Base-by-base conservation (phyloP, 495 filamentous ascomycete genomes). In the Talaromyces thailandensis region DNA sequence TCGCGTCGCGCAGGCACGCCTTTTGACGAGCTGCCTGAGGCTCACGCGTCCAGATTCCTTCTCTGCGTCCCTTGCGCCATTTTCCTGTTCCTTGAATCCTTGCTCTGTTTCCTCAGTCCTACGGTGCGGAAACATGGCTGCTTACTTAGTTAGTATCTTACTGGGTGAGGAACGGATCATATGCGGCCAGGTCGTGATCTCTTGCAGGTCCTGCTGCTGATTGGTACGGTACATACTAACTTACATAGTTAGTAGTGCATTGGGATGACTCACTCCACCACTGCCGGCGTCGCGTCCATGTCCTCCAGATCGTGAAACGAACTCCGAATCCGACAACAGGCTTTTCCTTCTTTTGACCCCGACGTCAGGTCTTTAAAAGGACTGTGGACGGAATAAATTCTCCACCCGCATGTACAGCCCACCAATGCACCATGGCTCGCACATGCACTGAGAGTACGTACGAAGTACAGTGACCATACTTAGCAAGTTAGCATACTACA, bases 201-300 rank as follows among this genome's bases (percentile, higher is more conserved):
- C 40, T 45, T 45, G 40, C 40, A 18, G 14, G 6, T 45, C 16
- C 40, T 45, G 40, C 1, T 5, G 6, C 40, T 45, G 40, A 45
- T 45, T 45, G 40, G 40, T 12, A 18, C 40, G 40, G 40, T n/a
- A 45, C 40, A n/a, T n/a, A n/a, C n/a, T n/a, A n/a, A n/a, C n/a
- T n/a, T 18, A 45, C 40, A 45, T 45, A 37, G 32, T 37, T 14
- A 9, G 32, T 37, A 37, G 40, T 45, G n/a, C 40, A 1, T 45
- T 45, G 40, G 40, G 29, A 58, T 58, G 56, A 58, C 56, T 58
- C 56, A 58, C 31, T 31, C 56, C 52, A 26, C 25, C 35, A 37
- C 11, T 37, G 35, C 35, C 12, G 12, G 7, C 35, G 3, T 37
- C 8, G 31, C 31, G 31, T 6, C 31, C 32, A 43, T 16, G 37